Evolutionary conservation across 805 yeast species (phyloP).

Genomic region (Suhomyces tanzawaensis): DNA sequence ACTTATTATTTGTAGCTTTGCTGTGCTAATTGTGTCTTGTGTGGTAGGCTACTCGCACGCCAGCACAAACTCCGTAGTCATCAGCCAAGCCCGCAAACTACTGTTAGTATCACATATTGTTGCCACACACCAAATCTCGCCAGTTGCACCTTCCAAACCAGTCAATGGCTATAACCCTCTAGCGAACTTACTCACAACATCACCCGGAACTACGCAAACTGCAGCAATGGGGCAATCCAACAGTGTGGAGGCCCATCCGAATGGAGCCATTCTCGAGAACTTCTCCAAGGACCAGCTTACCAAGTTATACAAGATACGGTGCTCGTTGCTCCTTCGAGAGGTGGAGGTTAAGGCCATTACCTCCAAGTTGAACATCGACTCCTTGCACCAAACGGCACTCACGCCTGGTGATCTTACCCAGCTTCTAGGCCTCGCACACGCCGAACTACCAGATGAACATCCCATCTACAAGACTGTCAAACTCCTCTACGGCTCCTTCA

Average conservation of each 20-base stretch:
- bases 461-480: not conserved
- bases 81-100: no score
- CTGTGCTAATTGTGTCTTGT: no score
- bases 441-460: not conserved
- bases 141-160: no score
- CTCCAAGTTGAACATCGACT: constrained; percentile 14
- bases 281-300: constrained; percentile 19
- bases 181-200: no score
- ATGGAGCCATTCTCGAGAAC: constrained; percentile 5
- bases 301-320: constrained; percentile 18
- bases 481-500: constrained; percentile 37
- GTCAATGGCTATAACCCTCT: no score
- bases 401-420: constrained; percentile 19
- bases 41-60: no score
- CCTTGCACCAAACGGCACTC: constrained; percentile 12
- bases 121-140: no score
- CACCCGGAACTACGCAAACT: no score
- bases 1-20: no score
- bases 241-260: constrained; percentile 10
- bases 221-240: constrained; percentile 17
- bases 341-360: constrained; percentile 20
- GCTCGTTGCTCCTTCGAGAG: constrained; percentile 15
- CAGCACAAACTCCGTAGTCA: no score
- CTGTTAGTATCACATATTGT: no score
- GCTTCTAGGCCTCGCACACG: constrained; percentile 13